A percentile compares a stretch with the other conserved stretches of the same genome.
Evolutionary conservation across 306 rosid species (phyloP).

Genomic region (Medicago ruthenica): DNA sequence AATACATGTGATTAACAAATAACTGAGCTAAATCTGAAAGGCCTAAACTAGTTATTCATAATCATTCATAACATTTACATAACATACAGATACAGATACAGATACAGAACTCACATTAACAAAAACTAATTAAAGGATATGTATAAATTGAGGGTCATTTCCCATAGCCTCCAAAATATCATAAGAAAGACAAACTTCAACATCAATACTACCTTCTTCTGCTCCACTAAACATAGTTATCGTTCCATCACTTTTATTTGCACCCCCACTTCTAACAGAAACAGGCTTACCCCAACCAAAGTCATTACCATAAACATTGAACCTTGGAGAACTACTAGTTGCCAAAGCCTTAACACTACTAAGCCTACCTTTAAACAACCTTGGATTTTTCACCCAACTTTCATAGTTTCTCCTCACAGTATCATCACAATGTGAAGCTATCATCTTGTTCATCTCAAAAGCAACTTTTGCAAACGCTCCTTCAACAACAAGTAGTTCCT

Average conservation of each 20-base stretch:
- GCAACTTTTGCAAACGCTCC: not conserved
- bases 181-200: slow-evolving; percentile 18
- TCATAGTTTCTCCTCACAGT: not conserved
- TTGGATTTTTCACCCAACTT: slow-evolving; percentile 10
- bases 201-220: slow-evolving; percentile 13
- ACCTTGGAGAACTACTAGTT: slow-evolving; percentile 7
- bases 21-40: not conserved
- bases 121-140: not conserved
- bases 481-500: not conserved
- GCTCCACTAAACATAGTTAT: not conserved
- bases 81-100: no score
- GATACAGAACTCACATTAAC: not conserved
- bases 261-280: not conserved
- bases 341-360: not conserved
- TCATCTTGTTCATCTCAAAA: slow-evolving; percentile 8
- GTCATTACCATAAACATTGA: slow-evolving; percentile 2
- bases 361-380: not conserved
- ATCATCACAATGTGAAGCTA: not conserved
- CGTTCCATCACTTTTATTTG: not conserved
- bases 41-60: not conserved
- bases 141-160: not conserved
- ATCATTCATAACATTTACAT: no score
- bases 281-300: slow-evolving; percentile 24
- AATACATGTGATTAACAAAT: not conserved
- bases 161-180: not conserved